Conservation (phyloP, 2,329 filamentous ascomycete genomes). For the Fusarium pseudograminearum region DNA sequence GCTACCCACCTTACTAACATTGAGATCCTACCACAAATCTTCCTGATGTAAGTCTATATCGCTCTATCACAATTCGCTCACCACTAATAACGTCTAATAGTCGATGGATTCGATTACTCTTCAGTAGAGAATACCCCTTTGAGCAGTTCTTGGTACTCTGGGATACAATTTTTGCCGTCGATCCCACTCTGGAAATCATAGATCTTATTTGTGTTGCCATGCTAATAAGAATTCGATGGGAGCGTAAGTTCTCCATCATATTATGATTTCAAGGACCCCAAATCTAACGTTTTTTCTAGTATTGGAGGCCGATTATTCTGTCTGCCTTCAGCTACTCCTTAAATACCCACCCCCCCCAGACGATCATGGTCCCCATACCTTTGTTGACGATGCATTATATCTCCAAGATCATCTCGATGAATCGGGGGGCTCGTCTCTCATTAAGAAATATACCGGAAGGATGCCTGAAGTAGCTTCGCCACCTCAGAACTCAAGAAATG, state of each 20-base stretch:
- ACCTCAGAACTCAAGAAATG: conserved; percentile 44
- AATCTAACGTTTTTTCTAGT: conserved; percentile 64
- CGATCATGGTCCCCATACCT: conserved; percentile 76
- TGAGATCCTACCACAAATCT: conserved; percentile 95
- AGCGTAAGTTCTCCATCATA: conserved; percentile 67
- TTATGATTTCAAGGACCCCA: background rate
- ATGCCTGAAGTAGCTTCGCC: conserved; percentile 55
- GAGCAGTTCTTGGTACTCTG: conserved; percentile 86
- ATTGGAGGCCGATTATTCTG: conserved; percentile 87
- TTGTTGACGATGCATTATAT: conserved; percentile 87
- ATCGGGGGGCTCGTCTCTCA: conserved; percentile 72
- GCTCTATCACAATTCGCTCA: background rate
- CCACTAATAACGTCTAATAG: conserved; percentile 57
- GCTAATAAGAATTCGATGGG: conserved; percentile 91
- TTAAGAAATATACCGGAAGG: conserved; percentile 77
- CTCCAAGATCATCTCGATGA: conserved; percentile 73
- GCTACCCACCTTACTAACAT: conserved; percentile 83
- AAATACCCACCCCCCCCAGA: conserved; percentile 79
- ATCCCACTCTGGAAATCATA: conserved; percentile 81
- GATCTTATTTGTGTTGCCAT: conserved; percentile 95
- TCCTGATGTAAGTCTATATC: conserved; percentile 77
- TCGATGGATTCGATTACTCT: conserved; percentile 93
- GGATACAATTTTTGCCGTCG: conserved; percentile 91
- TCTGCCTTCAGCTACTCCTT: conserved; percentile 82
- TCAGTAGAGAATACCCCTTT: conserved; percentile 93